Conservation (phyloP, 2,329 filamentous ascomycete genomes). For the Alternaria hordeiaustralica region DNA sequence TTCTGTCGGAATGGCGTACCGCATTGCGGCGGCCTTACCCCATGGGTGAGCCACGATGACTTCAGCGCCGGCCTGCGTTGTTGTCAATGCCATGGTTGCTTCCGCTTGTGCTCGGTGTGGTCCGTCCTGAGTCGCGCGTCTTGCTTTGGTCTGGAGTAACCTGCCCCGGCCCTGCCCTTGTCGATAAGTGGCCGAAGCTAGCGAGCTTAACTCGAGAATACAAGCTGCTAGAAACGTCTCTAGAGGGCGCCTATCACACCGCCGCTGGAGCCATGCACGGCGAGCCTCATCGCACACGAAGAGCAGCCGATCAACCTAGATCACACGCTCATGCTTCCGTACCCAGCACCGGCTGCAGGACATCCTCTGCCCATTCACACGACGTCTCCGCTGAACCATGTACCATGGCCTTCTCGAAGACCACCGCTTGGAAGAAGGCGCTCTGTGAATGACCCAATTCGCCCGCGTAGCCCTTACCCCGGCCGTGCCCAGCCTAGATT, state of each 20-base stretch:
- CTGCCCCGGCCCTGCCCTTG: constrained; percentile 22
- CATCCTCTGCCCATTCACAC: constrained; percentile 7
- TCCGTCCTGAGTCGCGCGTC: constrained; percentile 17
- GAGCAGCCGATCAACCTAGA: constrained; percentile 25
- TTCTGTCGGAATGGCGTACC: constrained; percentile 27
- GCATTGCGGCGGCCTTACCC: constrained; percentile 17
- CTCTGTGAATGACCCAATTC: constrained; percentile 33
- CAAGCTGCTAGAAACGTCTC: constrained; percentile 20
- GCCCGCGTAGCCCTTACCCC: constrained; percentile 3
- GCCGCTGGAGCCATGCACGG: constrained; percentile 21
- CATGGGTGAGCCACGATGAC: constrained; percentile 14
- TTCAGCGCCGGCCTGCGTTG: constrained; percentile 9
- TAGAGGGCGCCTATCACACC: constrained; percentile 23
- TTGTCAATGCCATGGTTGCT: neutral
- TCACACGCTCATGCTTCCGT: constrained; percentile 26
- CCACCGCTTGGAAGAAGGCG: constrained; percentile 30
- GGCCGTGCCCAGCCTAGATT: constrained; percentile 33
- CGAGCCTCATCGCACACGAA: constrained; percentile 21
- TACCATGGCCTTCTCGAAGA: constrained; percentile 36
- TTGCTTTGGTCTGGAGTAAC: constrained; percentile 16
- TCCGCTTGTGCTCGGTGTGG: constrained; percentile 7
- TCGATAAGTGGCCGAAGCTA: constrained; percentile 24
- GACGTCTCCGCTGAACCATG: constrained; percentile 16
- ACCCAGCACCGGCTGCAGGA: constrained; percentile 17
- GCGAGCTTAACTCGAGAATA: constrained; percentile 14